Evolutionary conservation across 2,329 filamentous ascomycete genomes (phyloP).

Genomic region (Aspergillus spinulosporus): DNA sequence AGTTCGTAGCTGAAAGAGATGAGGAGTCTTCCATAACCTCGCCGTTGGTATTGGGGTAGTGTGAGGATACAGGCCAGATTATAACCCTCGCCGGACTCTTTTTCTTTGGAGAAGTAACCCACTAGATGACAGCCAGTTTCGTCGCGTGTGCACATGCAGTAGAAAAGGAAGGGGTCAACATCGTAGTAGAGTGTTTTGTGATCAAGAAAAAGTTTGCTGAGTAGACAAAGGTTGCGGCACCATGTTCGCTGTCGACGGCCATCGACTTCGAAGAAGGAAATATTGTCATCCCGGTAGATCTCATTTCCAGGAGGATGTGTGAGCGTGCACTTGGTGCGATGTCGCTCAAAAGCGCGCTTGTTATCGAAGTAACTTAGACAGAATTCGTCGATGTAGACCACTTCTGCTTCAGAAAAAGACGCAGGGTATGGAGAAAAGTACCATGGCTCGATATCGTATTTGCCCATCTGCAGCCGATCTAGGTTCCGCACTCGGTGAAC

Average conservation of each 20-base stretch:
- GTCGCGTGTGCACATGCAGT: slow-evolving; percentile 93
- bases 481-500: slow-evolving; percentile 95
- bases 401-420: slow-evolving; percentile 80
- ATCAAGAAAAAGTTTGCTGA: slow-evolving; percentile 96
- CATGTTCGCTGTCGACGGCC: slow-evolving; percentile 97
- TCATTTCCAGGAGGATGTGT: slow-evolving; percentile 96
- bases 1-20: slow-evolving; percentile 98
- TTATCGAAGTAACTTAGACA: slow-evolving; percentile 90
- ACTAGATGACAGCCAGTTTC: slow-evolving; percentile 93
- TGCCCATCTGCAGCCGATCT: slow-evolving; percentile 89
- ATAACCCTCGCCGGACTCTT: slow-evolving; percentile 94
- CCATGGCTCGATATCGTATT: slow-evolving; percentile 91
- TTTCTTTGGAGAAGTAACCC: slow-evolving; percentile 99
- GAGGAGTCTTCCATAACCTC: slow-evolving; percentile 86
- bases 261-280: slow-evolving; percentile 97
- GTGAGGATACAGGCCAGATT: slow-evolving; percentile 98
- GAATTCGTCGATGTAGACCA: slow-evolving; percentile 97
- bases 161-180: slow-evolving; percentile 95
- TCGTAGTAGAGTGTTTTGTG: slow-evolving; percentile 99
- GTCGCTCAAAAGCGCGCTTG: slow-evolving; percentile 76
- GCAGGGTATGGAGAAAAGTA: slow-evolving; percentile 98
- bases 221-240: slow-evolving; percentile 92
- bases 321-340: slow-evolving; percentile 85
- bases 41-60: slow-evolving; percentile 91
- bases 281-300: slow-evolving; percentile 86